These are phyloP conservation scores for Cnidoscolus chayamansa DNA, from an alignment of 441 rosid genomes.

Conservation along the genomic window DNA sequence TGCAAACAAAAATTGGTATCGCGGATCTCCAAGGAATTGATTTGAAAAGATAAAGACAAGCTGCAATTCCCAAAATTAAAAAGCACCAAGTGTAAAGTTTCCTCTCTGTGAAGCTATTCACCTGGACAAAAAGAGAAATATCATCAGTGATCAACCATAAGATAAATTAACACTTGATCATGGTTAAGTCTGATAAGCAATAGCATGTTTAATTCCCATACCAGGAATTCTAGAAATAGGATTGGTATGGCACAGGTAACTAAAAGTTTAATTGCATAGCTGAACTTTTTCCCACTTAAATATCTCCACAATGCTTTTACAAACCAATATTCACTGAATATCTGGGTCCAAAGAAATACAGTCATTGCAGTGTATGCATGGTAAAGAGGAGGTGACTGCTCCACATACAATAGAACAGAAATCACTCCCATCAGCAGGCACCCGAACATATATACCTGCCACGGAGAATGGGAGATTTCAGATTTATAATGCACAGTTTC, in stretches of 20 bases:
- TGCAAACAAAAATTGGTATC: slow-evolving; percentile 70
- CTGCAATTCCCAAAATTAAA: slow-evolving; percentile 56
- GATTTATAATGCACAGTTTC: neutral
- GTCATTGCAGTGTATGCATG: slow-evolving; percentile 87
- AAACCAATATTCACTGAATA: slow-evolving; percentile 57
- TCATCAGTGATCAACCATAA: too few relatives aligned
- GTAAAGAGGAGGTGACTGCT: slow-evolving; percentile 86
- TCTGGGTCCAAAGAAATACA: slow-evolving; percentile 79
- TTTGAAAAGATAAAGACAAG: slow-evolving; percentile 52
- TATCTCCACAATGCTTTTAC: slow-evolving; percentile 59
- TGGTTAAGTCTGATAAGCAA: slow-evolving; percentile 8
- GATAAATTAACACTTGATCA: slow-evolving; percentile 18
- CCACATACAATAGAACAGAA: slow-evolving; percentile 50
- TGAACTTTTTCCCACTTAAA: slow-evolving; percentile 44
- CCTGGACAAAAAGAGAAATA: slow-evolving; percentile 49
- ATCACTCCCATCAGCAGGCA: slow-evolving; percentile 54
- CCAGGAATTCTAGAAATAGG: slow-evolving; percentile 77
- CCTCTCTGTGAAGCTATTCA: slow-evolving; percentile 89
- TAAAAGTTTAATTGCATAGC: slow-evolving; percentile 50
- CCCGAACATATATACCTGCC: slow-evolving; percentile 66
- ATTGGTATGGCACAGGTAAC: slow-evolving; percentile 49
- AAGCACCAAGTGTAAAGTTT: slow-evolving; percentile 91
- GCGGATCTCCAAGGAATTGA: slow-evolving; percentile 76
- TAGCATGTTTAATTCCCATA: slow-evolving; percentile 30
- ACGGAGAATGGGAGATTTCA: slow-evolving; percentile 29